These are phyloP conservation scores for Auriculariales sp. DNA, from an alignment of 768 basidiomycete genomes.

Conservation along the genomic window DNA sequence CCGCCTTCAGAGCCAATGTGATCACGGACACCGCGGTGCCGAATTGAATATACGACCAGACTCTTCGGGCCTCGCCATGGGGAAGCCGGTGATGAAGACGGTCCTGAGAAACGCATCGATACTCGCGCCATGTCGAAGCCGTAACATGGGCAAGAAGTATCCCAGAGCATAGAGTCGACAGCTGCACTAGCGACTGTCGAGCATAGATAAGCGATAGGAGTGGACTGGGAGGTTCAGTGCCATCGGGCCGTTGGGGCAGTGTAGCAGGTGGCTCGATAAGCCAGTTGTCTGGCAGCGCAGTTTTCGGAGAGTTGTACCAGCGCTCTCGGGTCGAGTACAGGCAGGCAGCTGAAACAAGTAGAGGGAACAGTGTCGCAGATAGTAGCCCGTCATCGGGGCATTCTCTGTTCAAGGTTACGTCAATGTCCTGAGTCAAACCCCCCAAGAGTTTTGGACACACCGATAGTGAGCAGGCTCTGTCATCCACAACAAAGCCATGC, in stretches of 20 bases:
- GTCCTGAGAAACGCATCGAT: no score
- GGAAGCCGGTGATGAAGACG: no score
- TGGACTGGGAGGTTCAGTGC: slow-evolving; percentile 26
- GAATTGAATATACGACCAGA: slow-evolving; percentile 52
- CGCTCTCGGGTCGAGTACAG: slow-evolving; percentile 35
- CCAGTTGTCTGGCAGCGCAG: slow-evolving; percentile 46
- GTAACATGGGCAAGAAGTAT: slow-evolving; percentile 68
- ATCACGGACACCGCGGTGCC: slow-evolving; percentile 35
- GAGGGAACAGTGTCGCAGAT: slow-evolving; percentile 72
- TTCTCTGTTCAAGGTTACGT: slow-evolving; percentile 31
- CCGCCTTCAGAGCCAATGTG: slow-evolving; percentile 34
- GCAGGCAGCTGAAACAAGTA: slow-evolving; percentile 60
- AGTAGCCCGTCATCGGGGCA: slow-evolving; percentile 75
- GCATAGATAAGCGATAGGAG: slow-evolving; percentile 46
- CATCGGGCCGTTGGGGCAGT: slow-evolving; percentile 22
- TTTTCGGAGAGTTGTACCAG: slow-evolving; percentile 9
- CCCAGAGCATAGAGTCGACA: slow-evolving; percentile 67
- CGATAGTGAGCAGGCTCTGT: slow-evolving; percentile 80
- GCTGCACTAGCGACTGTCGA: slow-evolving; percentile 62
- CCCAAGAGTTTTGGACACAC: slow-evolving; percentile 21
- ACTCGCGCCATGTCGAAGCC: slow-evolving; percentile 65
- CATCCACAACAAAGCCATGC: slow-evolving; percentile 59
- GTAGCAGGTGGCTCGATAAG: slow-evolving; percentile 58
- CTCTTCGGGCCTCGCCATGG: slow-evolving; percentile 36
- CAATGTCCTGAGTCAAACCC: slow-evolving; percentile 6